phyloP scores from a whole-genome alignment of 1,139 yeast species.

The Geotrichum histeridarum region DNA sequence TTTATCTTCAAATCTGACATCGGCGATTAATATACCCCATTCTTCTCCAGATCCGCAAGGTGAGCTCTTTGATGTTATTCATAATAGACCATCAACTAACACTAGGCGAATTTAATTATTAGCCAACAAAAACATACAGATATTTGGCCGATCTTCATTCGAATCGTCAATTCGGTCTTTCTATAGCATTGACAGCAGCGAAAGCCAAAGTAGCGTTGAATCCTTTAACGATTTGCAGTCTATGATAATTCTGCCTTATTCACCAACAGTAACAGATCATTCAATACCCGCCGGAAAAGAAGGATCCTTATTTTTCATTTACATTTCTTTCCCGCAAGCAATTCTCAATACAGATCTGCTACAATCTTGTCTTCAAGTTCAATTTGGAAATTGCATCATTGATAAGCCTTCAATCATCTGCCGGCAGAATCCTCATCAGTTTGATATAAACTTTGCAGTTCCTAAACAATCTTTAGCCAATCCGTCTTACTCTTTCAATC shows the following conservation, averaged over 20 bases:
- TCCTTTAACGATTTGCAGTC: not conserved
- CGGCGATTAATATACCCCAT: slow-evolving; percentile 8
- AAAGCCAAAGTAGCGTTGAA: slow-evolving; percentile 9
- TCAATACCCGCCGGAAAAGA: slow-evolving; percentile 20
- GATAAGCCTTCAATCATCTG: slow-evolving; percentile 11
- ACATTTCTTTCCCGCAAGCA: slow-evolving; percentile 15
- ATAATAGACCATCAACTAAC: not conserved
- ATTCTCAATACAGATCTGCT: slow-evolving; percentile 11
- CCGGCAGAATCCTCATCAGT: slow-evolving; percentile 19
- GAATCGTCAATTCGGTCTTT: slow-evolving; percentile 4
- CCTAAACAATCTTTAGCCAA: slow-evolving; percentile 20
- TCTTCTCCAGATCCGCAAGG: not conserved
- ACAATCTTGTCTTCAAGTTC: slow-evolving; percentile 19
- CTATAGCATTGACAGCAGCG: slow-evolving; percentile 3
- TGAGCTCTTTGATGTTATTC: not conserved
- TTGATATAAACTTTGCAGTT: slow-evolving; percentile 22
- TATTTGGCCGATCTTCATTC: slow-evolving; percentile 1
- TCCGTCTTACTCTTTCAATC: too few species aligned
- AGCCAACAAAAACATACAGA: not conserved
- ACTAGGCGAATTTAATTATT: not conserved
- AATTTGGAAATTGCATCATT: slow-evolving; percentile 22
- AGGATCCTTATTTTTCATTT: slow-evolving; percentile 20
- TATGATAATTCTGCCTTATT: slow-evolving; percentile 1
- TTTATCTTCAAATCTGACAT: slow-evolving; percentile 1
- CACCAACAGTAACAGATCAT: slow-evolving; percentile 17